Evolutionary conservation across 1,284 basidiomycete genomes (phyloP).

Genomic region (Boletus nobilissimus): DNA sequence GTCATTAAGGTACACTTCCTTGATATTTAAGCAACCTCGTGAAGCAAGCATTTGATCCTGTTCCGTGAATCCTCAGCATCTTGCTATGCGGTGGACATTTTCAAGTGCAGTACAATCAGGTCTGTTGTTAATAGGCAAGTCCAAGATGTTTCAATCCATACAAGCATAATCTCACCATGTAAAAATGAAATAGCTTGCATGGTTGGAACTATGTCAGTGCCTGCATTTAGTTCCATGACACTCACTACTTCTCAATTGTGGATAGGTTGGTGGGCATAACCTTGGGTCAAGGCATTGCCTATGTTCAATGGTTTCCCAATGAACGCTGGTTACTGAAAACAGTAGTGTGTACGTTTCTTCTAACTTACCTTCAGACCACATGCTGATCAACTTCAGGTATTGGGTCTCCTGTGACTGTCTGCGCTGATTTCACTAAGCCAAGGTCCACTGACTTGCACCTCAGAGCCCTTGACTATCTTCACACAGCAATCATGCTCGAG

Average conservation of each 20-base stretch:
- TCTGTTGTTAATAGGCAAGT: not conserved
- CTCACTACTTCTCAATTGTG: not conserved
- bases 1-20: not conserved
- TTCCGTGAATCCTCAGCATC: not conserved
- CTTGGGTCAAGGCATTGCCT: slow-evolving; percentile 21
- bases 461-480: not conserved
- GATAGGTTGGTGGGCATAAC: slow-evolving; percentile 15
- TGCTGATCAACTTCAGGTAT: slow-evolving; percentile 11
- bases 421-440: not conserved
- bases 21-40: too few relatives aligned
- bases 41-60: not conserved
- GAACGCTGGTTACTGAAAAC: not conserved
- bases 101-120: not conserved
- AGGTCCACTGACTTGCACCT: not conserved
- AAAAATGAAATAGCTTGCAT: not conserved
- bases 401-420: slow-evolving; percentile 8
- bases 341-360: not conserved
- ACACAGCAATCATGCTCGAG: not conserved
- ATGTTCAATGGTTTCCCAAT: slow-evolving; percentile 16
- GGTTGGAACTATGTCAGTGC: not conserved
- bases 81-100: not conserved
- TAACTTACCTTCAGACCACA: too few relatives aligned
- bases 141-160: too few relatives aligned
- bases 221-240: not conserved
- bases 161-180: not conserved